Evolutionary conservation across 768 basidiomycete species (phyloP).

Genomic region (Tylopilus rubrobrunneus): DNA sequence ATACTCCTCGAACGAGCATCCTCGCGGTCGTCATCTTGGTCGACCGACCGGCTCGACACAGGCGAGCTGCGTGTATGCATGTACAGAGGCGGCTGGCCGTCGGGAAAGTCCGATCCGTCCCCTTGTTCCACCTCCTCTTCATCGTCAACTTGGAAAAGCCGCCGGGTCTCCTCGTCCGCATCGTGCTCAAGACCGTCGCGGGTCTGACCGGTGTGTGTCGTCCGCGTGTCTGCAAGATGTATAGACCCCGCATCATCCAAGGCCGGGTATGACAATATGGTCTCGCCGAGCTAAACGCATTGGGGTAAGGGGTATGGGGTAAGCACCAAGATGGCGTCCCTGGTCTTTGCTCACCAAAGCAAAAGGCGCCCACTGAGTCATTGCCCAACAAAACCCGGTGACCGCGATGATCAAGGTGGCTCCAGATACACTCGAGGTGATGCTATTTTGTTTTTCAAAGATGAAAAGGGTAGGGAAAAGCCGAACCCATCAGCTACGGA

Average conservation of each 20-base stretch:
- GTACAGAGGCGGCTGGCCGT: background rate
- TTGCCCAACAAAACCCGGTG: conserved; percentile 90
- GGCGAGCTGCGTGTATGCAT: background rate
- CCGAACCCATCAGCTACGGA: conserved; percentile 10
- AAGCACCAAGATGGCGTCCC: conserved; percentile 1
- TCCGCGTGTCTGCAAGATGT: conserved; percentile 36
- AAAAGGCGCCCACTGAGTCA: conserved; percentile 92
- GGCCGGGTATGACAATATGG: conserved; percentile 68
- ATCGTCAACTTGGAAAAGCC: conserved; percentile 22
- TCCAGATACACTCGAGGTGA: conserved; percentile 63
- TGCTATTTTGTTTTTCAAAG: conserved; percentile 39
- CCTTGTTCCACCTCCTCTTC: conserved; percentile 17
- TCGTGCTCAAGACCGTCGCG: conserved; percentile 15
- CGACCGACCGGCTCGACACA: background rate
- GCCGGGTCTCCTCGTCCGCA: conserved; percentile 17
- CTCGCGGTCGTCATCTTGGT: conserved; percentile 6
- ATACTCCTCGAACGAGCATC: conserved; percentile 27
- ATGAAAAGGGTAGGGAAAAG: conserved; percentile 1
- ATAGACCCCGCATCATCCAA: conserved; percentile 35
- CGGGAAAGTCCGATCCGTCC: conserved; percentile 6
- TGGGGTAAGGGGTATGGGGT: conserved; percentile 15
- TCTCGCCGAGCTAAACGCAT: conserved; percentile 66
- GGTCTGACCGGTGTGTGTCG: conserved; percentile 8
- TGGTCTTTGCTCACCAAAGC: conserved; percentile 56
- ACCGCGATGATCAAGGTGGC: conserved; percentile 74